phyloP scores from a whole-genome alignment of 2,329 filamentous ascomycete species.

The Coleophoma crateriformis region DNA sequence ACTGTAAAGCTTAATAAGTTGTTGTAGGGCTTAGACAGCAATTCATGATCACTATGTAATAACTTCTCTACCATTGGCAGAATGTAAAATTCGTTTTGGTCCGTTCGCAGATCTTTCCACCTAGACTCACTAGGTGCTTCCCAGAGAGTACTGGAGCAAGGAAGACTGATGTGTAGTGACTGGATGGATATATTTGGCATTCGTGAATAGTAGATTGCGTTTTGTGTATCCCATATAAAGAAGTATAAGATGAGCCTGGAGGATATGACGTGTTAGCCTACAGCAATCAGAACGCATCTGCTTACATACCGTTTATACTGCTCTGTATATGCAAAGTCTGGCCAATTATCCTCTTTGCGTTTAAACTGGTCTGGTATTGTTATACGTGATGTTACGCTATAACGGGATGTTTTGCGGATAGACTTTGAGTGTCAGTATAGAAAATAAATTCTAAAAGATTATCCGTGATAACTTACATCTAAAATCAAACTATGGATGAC shows the following conservation, averaged over 20 bases:
- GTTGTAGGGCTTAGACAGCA: background rate
- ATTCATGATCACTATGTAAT: background rate
- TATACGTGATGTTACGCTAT: background rate
- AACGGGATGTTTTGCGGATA: background rate
- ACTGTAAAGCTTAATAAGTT: background rate
- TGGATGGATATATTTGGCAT: background rate
- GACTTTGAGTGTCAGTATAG: background rate
- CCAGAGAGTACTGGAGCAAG: background rate
- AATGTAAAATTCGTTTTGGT: background rate
- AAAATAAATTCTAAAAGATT: too few relatives aligned
- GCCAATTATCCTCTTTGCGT: background rate
- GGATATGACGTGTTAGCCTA: too few relatives aligned
- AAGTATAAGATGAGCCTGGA: background rate
- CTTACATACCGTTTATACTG: background rate
- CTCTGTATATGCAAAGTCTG: background rate
- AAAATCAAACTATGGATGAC: background rate
- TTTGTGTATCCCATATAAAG: background rate
- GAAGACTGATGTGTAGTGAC: background rate
- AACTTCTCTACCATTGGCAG: background rate
- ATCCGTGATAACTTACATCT: background rate
- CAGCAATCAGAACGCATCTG: too few relatives aligned
- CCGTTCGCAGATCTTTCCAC: background rate
- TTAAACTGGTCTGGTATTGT: background rate
- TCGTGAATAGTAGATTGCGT: background rate
- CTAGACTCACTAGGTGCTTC: background rate